phyloP scores from a whole-genome alignment of 73 alveolate species.

The Tetrahymena elliotti region DNA sequence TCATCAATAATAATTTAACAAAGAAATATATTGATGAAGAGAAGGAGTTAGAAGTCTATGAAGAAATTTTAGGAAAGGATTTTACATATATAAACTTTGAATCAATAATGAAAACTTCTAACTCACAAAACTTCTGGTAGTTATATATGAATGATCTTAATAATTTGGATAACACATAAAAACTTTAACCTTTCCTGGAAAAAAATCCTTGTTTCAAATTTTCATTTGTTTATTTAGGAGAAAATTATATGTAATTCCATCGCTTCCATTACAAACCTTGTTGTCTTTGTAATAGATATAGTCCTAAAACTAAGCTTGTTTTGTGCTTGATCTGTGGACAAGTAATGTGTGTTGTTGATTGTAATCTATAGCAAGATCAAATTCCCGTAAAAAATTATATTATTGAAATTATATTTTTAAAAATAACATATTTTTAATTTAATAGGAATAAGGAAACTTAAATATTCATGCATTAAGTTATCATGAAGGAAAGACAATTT shows the following conservation, averaged over 20 bases:
- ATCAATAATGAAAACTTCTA: neutral
- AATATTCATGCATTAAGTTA: neutral
- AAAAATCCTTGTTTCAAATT: neutral
- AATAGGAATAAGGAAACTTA: neutral
- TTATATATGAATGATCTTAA: neutral
- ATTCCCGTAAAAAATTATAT: neutral
- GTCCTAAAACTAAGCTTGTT: neutral
- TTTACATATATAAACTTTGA: neutral
- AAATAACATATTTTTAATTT: neutral
- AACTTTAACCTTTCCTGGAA: neutral
- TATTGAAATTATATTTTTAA: no score
- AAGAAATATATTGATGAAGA: neutral
- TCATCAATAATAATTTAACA: neutral
- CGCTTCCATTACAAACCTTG: neutral
- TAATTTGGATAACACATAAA: neutral
- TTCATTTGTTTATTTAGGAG: neutral
- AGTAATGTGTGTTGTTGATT: neutral
- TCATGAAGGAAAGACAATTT: neutral
- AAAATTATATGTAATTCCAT: neutral
- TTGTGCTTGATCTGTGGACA: neutral
- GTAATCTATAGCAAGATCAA: neutral
- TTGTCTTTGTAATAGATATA: neutral
- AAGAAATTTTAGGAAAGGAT: neutral
- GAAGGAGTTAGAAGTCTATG: neutral
- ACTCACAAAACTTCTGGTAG: neutral